Evolutionary conservation across 164 flowering plant species (phyloP), one percentile per base, ranked within the genome.

Genomic region (Hamamelis virginiana): DNA sequence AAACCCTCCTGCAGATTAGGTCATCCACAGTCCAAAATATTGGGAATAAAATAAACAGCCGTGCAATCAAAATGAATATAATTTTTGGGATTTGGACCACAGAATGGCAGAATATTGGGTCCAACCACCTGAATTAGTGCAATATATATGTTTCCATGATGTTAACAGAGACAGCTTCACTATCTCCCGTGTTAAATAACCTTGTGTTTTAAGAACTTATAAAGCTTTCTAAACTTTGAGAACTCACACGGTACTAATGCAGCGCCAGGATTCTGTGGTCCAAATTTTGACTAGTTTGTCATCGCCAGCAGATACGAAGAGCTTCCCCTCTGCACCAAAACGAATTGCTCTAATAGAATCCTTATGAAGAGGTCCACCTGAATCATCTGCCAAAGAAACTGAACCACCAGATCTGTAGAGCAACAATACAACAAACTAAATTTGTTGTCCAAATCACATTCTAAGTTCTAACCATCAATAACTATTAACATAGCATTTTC

Each of bases 261-360:
- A 92, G 25, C 60, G 85, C 96, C 97, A 92, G 14, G 89, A 72
- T 70, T 84, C 84, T 4, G 91, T 76, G 25, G 74, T 75, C 99
- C 97, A 95, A 68, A 95, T 74, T 78, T 91, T 95, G 65, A 90
- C 93, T 41, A 88, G 80, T 65, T 92, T 94, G 69, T 92, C 99
- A 85, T 95, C 99, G 21, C 99, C 99, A 65, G 91, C 95, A 28
- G 97, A 88, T 21, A 79, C 90, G 75, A 92, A 88, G 44, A 88
- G 79, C 76, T 83, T 82, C 60, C 97, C 97, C 1, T 78, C 82
- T 62, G 85, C 86, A 55, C 92, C 83, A 69, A 80, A 92, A 50
- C 86, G 80, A 59, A 92, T 81, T 61, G 94, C 91, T 73, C 98
- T 82, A 58, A 95, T 82, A n/a, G 91, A 88, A 75, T 89, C 94